Base-by-base conservation (phyloP, 2,329 filamentous ascomycete genomes). In the Aspergillus clavatus region DNA sequence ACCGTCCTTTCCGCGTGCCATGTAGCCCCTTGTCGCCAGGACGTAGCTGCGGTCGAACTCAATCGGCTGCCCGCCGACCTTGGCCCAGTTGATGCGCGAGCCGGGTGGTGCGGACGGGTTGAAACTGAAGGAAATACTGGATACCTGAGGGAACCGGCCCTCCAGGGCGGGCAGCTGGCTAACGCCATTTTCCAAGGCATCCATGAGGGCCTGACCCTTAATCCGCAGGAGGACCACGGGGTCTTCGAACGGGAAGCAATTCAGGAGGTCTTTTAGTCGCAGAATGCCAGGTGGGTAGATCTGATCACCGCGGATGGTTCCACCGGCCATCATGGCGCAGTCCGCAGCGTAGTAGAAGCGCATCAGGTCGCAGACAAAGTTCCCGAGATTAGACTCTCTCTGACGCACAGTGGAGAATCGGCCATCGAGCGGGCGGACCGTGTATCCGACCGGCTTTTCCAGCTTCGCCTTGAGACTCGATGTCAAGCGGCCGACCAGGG, bases 281-380 rank as follows among this genome's bases (percentile, higher is more conserved):
- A 95, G 71, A 0, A 89, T 74, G 0, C 89, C 89, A 0, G 88
- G 87, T 0, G 88, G 82, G 57, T 95, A 95, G 24, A 95, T 83
- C 64, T 93, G 87, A 60, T 95, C 89, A 1, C 89, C 89, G 11
- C 89, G 80, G 42, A 95, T 88, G 0, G 89, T 95, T 0, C 89
- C 89, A 0, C 86, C 79, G 0, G 87, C 88, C 83, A 95, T 93
- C 51, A 95, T 75, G 23, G 82, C 80, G 61, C 88, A 94, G 56
- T 95, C 90, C 0, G 87, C 83, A 4, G 76, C 71, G 62, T 95
- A 89, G 61, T 94, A 85, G 50, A 82, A 82, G 6, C 88, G 80
- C 88, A 95, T 95, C 19, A 96, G 77, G 62, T 96, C 89, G 67
- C 87, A 93, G 3, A 95, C 85, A 64, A 94, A 94, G 67, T 95